Evolutionary conservation across 495 filamentous ascomycete species (phyloP).

Genomic region (Penicillium daleae): DNA sequence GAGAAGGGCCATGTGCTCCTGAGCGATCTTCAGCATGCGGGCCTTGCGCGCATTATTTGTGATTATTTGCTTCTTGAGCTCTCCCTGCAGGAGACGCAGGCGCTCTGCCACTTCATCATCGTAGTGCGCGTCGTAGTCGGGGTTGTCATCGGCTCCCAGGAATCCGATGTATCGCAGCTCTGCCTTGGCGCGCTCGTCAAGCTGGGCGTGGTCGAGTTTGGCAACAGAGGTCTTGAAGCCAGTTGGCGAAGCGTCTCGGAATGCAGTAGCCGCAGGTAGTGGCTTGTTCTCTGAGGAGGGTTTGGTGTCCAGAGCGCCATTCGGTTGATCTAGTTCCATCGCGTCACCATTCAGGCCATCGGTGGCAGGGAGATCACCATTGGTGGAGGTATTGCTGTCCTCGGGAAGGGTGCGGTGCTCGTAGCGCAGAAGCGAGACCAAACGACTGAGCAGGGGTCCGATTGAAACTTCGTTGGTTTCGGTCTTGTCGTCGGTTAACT

Average conservation of each 20-base stretch:
- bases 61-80: constrained; percentile 78
- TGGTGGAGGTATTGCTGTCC: constrained; percentile 55
- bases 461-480: constrained; percentile 91
- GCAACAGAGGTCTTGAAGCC: constrained; percentile 59
- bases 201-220: constrained; percentile 78
- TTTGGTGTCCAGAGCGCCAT: constrained; percentile 48
- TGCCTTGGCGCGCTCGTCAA: constrained; percentile 87
- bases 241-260: constrained; percentile 68
- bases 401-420: constrained; percentile 69
- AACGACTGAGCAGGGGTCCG: constrained; percentile 81
- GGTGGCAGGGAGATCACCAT: constrained; percentile 54
- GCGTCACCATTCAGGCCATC: constrained; percentile 57
- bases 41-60: constrained; percentile 89
- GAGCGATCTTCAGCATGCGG: constrained; percentile 79
- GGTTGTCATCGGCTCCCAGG: constrained; percentile 68
- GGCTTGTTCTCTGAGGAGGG: constrained; percentile 48
- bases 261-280: constrained; percentile 71
- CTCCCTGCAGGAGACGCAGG: constrained; percentile 78
- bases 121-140: constrained; percentile 82
- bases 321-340: constrained; percentile 51
- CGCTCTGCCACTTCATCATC: constrained; percentile 95
- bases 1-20: constrained; percentile 90
- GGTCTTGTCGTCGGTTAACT: constrained; percentile 78
- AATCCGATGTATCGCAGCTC: constrained; percentile 96
- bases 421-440: constrained; percentile 80